Percentiles rank a stretch among this genome's conserved stretches.
Conservation (phyloP, 305 asterid species). For the Solanum hybrid region DNA sequence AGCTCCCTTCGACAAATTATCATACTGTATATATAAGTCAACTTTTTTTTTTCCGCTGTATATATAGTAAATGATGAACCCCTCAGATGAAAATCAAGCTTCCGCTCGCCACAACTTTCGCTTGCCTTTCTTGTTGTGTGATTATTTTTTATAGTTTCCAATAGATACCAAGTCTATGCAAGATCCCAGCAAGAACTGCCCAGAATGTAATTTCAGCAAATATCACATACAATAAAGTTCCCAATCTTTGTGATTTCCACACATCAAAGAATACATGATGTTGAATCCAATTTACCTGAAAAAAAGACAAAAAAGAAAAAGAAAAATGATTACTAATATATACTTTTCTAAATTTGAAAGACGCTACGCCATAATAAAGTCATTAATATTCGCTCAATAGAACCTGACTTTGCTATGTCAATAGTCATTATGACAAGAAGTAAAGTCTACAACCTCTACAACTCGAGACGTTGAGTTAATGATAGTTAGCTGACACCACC, state of each 20-base stretch:
- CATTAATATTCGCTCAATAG: background rate
- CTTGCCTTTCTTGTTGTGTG: background rate
- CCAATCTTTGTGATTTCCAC: conserved; percentile 68
- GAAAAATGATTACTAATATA: background rate
- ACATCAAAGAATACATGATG: conserved; percentile 61
- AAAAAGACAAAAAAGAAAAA: background rate
- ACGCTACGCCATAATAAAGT: background rate
- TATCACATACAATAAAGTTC: conserved; percentile 58
- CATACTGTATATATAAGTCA: background rate
- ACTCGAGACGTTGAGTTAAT: background rate
- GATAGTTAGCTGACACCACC: background rate
- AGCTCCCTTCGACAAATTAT: background rate
- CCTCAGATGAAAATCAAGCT: background rate
- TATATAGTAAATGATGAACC: background rate
- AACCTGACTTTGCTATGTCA: background rate
- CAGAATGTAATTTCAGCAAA: conserved; percentile 79
- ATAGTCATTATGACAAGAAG: background rate
- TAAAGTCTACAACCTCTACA: background rate
- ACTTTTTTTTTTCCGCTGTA: background rate
- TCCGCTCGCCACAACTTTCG: background rate
- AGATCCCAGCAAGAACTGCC: conserved; percentile 65
- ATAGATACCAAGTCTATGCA: conserved; percentile 60
- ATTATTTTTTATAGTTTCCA: conserved; percentile 47
- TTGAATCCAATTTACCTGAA: conserved; percentile 75
- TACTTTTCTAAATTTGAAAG: background rate